Conservation (phyloP, 2,329 filamentous ascomycete species). For the Aspergillus awamori region DNA sequence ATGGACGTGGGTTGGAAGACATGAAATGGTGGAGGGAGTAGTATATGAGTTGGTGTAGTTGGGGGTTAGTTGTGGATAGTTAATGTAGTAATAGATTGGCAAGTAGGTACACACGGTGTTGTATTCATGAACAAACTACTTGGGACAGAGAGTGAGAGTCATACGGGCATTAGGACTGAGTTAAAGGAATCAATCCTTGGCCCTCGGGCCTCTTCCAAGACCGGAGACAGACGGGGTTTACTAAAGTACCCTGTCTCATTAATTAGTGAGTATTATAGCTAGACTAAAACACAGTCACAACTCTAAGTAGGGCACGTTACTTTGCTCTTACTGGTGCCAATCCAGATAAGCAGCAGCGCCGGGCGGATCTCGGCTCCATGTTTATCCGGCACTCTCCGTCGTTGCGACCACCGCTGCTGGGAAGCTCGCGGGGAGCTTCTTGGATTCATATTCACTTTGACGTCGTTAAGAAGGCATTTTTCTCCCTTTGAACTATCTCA, state of each 20-base stretch:
- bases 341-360: not conserved
- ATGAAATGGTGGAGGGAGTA: not conserved
- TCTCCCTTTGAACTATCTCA: not conserved
- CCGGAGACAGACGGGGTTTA: not conserved
- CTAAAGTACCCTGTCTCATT: not conserved
- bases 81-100: not conserved
- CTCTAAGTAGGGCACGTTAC: not conserved
- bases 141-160: constrained; percentile 2
- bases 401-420: constrained; percentile 16
- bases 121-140: no score
- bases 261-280: not conserved
- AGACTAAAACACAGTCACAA: not conserved
- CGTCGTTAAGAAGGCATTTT: not conserved
- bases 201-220: not conserved
- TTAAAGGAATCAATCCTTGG: not conserved
- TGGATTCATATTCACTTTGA: constrained; percentile 8
- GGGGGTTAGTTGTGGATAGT: not conserved
- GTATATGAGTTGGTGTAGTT: no score
- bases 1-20: not conserved
- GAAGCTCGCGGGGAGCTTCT: constrained; percentile 17
- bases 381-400: constrained; percentile 16
- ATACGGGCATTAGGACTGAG: not conserved
- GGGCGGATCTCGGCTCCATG: constrained; percentile 13
- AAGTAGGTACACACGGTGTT: not conserved
- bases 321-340: not conserved